phyloP scores from a whole-genome alignment of 352 stramenopile genomes.

The Albugo laibachii region DNA sequence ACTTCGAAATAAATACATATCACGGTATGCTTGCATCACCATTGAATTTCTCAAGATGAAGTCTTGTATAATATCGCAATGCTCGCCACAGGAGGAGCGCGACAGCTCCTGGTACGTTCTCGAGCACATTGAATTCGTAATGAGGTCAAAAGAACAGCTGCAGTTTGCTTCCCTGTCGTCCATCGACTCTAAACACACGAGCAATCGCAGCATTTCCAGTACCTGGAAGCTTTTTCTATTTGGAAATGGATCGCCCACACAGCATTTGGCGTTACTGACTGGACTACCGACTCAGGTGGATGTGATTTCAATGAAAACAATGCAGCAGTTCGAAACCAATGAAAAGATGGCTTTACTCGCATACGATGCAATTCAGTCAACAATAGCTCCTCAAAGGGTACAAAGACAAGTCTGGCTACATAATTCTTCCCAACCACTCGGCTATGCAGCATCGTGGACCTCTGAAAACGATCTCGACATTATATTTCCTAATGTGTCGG shows the following conservation, averaged over 20 bases:
- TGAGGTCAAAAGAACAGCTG: too few species aligned
- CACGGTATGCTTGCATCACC: too few species aligned
- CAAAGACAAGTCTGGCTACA: slow-evolving; percentile 62
- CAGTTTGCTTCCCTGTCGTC: background rate
- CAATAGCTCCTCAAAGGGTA: slow-evolving; percentile 31
- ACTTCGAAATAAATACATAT: too few species aligned
- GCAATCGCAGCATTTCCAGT: slow-evolving; percentile 30
- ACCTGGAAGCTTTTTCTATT: slow-evolving; percentile 71
- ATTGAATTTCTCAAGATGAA: too few species aligned
- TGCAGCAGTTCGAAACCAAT: slow-evolving; percentile 17
- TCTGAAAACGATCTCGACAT: slow-evolving; percentile 32
- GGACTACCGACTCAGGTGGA: slow-evolving; percentile 56
- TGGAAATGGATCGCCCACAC: slow-evolving; percentile 63
- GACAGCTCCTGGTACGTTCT: too few species aligned
- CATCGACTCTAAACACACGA: slow-evolving; percentile 17
- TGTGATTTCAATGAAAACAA: slow-evolving; percentile 38
- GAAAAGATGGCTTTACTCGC: slow-evolving; percentile 20
- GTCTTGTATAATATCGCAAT: too few species aligned
- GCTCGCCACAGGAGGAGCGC: too few species aligned
- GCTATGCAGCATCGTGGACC: slow-evolving; percentile 69
- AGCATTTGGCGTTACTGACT: slow-evolving; percentile 58
- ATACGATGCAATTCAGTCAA: slow-evolving; percentile 3
- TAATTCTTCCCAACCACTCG: slow-evolving; percentile 52
- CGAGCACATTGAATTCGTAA: too few species aligned
- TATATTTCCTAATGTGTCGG: slow-evolving; percentile 63